Percentiles rank a stretch among this genome's conserved stretches.
Evolutionary conservation across 2,329 filamentous ascomycete species (phyloP).

Genomic region (Nannizziopsis barbatae): DNA sequence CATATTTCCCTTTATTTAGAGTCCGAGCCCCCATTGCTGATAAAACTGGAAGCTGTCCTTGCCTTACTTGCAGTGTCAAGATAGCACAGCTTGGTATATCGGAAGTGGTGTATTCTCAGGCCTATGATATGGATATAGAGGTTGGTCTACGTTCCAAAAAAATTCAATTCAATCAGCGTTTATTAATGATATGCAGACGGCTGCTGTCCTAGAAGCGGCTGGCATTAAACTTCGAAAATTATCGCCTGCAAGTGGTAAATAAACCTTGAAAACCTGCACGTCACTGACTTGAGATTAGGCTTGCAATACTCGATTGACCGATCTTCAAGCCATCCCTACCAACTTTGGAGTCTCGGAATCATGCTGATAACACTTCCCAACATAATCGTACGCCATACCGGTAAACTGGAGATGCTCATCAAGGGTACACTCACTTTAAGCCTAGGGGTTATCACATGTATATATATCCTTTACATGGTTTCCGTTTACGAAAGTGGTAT

Average conservation of each 20-base stretch:
- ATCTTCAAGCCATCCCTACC: conserved; percentile 37
- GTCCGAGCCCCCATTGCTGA: background rate
- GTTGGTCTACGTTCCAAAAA: conserved; percentile 26
- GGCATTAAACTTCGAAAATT: conserved; percentile 82
- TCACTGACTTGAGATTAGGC: conserved; percentile 37
- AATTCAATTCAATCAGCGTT: conserved; percentile 3
- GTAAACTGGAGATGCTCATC: too few species aligned
- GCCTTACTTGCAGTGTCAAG: conserved; percentile 95
- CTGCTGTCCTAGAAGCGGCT: conserved; percentile 68
- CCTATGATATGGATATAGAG: conserved; percentile 86
- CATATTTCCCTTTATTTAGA: background rate
- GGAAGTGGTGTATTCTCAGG: conserved; percentile 88
- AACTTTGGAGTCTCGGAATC: conserved; percentile 21
- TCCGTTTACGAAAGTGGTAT: too few species aligned
- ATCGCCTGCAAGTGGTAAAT: conserved; percentile 53
- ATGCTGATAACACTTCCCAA: too few species aligned
- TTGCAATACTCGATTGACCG: conserved; percentile 49
- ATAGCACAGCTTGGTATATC: conserved; percentile 92
- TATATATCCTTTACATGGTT: too few species aligned
- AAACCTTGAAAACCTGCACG: conserved; percentile 5
- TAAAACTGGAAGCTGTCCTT: conserved; percentile 55
- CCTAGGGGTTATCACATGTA: too few species aligned
- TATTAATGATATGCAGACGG: conserved; percentile 41
- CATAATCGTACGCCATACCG: too few species aligned
- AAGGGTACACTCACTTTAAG: too few species aligned